Conservation (phyloP, 257 asterid genomes). For the Solanum neorickii region DNA sequence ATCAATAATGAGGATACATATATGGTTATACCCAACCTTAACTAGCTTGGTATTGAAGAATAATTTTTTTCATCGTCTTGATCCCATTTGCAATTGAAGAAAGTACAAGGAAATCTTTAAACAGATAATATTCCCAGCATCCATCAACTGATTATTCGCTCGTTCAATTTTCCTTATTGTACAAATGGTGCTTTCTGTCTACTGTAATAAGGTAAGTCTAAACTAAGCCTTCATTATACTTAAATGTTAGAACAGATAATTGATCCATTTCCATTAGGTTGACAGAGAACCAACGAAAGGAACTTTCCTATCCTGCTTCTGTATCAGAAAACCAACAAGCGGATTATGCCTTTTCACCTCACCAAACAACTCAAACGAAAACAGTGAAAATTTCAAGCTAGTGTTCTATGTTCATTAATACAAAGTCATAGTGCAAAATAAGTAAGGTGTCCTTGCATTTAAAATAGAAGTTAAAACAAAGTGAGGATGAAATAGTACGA, state of each 20-base stretch:
- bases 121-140: background rate
- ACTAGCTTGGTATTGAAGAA: background rate
- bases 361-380: background rate
- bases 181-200: background rate
- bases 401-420: background rate
- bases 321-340: background rate
- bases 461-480: background rate
- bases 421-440: background rate
- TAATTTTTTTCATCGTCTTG: background rate
- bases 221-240: background rate
- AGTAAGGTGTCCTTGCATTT: background rate
- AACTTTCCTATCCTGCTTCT: background rate
- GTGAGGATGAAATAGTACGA: background rate
- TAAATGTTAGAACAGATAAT: background rate
- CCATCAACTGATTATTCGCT: background rate
- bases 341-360: background rate
- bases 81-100: background rate
- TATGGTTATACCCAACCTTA: background rate
- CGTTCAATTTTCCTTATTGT: background rate
- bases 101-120: background rate
- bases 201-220: background rate
- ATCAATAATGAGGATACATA: background rate
- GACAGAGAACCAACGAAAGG: background rate
- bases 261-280: background rate
- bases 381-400: background rate